Conservation (phyloP, 106 monocot species). For the Hemerocallis citrina region DNA sequence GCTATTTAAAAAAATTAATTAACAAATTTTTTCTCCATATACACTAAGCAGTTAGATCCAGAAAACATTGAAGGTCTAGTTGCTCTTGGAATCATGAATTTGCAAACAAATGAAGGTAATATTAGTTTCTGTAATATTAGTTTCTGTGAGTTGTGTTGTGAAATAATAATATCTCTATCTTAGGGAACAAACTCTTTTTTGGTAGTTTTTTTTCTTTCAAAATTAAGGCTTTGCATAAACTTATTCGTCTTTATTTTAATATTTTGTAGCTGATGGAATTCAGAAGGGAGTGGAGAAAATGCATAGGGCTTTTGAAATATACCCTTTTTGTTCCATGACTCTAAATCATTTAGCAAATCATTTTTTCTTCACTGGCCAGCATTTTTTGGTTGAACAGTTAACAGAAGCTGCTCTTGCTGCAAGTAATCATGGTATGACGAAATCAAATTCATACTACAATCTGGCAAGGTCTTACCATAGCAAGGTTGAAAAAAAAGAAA, state of each 20-base stretch:
- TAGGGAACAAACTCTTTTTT: background rate
- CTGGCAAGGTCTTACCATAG: constrained; percentile 97
- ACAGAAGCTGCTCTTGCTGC: constrained; percentile 84
- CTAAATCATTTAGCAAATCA: constrained; percentile 95
- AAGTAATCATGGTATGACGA: constrained; percentile 73
- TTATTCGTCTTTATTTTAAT: background rate
- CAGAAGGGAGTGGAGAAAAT: constrained; percentile 79
- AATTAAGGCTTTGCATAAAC: background rate
- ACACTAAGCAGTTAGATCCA: constrained; percentile 67
- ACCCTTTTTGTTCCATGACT: constrained; percentile 77
- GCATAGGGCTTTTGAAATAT: constrained; percentile 84
- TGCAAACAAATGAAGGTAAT: constrained; percentile 93
- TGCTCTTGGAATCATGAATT: constrained; percentile 88
- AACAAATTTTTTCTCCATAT: background rate
- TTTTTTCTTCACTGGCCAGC: constrained; percentile 98
- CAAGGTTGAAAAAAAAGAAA: constrained; percentile 49
- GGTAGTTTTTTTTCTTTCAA: background rate
- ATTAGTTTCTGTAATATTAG: constrained; percentile 5
- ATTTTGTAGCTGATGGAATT: constrained; percentile 66
- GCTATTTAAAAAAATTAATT: no score
- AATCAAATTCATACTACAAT: constrained; percentile 91
- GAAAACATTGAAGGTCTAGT: constrained; percentile 94
- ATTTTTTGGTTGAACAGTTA: constrained; percentile 99
- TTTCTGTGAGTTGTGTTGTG: constrained; percentile 1
- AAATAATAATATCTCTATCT: background rate